Conservation (phyloP, 495 filamentous ascomycete species). For the Hamigera avellanea region DNA sequence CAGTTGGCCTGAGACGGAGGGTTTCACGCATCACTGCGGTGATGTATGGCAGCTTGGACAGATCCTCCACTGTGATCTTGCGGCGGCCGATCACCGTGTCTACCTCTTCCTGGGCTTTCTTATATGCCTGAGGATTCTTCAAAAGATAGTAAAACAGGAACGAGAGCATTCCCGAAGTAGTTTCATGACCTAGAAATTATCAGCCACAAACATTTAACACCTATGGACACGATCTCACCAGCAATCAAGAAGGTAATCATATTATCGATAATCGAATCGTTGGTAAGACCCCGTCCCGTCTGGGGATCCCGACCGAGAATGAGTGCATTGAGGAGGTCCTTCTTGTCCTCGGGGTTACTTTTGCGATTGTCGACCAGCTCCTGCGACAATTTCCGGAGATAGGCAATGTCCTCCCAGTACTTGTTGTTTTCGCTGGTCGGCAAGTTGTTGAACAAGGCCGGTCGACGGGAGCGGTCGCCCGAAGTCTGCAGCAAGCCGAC, state of each 20-base stretch:
- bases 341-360: constrained; percentile 41
- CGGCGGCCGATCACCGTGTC: constrained; percentile 53
- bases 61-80: constrained; percentile 52
- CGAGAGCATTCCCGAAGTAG: constrained; percentile 48
- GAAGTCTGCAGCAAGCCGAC: constrained; percentile 43
- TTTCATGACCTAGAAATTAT: constrained; percentile 50
- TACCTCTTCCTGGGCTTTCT: constrained; percentile 53
- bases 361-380: constrained; percentile 51
- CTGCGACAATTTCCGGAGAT: constrained; percentile 40
- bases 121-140: constrained; percentile 46
- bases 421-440: constrained; percentile 40
- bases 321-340: constrained; percentile 63
- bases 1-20: constrained; percentile 52
- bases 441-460: constrained; percentile 39
- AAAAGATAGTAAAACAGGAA: constrained; percentile 48
- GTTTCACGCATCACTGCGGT: constrained; percentile 61
- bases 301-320: constrained; percentile 53
- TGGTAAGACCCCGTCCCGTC: constrained; percentile 51
- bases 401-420: constrained; percentile 44
- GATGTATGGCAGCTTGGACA: constrained; percentile 55
- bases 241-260: constrained; percentile 65
- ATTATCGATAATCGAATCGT: constrained; percentile 53
- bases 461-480: constrained; percentile 37
- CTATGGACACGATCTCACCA: constrained; percentile 1
- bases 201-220: constrained; percentile 1